A percentile compares a stretch with the other conserved stretches of the same genome.
These are phyloP conservation scores for Monosporozyma siamensis DNA, from an alignment of 805 yeast genomes.

Conservation along the genomic window DNA sequence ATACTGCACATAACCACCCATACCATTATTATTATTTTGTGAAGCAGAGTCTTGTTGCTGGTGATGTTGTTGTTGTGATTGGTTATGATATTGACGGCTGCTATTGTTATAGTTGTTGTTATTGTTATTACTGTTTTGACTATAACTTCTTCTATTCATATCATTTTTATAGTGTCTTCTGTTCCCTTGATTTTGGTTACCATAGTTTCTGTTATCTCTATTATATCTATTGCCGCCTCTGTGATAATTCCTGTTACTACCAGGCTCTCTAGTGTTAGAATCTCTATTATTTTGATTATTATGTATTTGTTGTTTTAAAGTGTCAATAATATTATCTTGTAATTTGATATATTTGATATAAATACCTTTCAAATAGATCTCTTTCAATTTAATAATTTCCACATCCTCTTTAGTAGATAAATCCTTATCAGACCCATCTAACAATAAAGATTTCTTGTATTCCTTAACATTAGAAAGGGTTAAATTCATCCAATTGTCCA, in stretches of 20 bases:
- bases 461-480: constrained; percentile 63
- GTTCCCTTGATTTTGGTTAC: constrained; percentile 13
- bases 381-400: constrained; percentile 52
- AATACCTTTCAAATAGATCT: constrained; percentile 75
- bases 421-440: constrained; percentile 3
- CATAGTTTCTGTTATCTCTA: constrained; percentile 26
- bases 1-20: constrained; percentile 29
- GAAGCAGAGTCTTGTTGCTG: constrained; percentile 6
- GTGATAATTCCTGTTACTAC: constrained; percentile 28
- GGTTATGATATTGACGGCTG: constrained; percentile 13
- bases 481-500: constrained; percentile 95
- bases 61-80: constrained; percentile 7
- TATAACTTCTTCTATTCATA: constrained; percentile 6
- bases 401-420: background rate
- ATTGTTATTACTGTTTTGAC: constrained; percentile 6
- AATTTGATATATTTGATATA: constrained; percentile 71
- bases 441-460: constrained; percentile 30
- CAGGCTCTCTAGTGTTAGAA: constrained; percentile 15
- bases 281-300: constrained; percentile 33
- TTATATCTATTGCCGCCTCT: constrained; percentile 17
- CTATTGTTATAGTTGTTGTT: constrained; percentile 17
- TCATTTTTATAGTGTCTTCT: constrained; percentile 8
- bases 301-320: constrained; percentile 57
- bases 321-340: constrained; percentile 68
- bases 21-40: constrained; percentile 14